Evolutionary conservation across 1,284 basidiomycete species (phyloP), one percentile per base, ranked within the genome.

Genomic region (Testicularia cyperi): DNA sequence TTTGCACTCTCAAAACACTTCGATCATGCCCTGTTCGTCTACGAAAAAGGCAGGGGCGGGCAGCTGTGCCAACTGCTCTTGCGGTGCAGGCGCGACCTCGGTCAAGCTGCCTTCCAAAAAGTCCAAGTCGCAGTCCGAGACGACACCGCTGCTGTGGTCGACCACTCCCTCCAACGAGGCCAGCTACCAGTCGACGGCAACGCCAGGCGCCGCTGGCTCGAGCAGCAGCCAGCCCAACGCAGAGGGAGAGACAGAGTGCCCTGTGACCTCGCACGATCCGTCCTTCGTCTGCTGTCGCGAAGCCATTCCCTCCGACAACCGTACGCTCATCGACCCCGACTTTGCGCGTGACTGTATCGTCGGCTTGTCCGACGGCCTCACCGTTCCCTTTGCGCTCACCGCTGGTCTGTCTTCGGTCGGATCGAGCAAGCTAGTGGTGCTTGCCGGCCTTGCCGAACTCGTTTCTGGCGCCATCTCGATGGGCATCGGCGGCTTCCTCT

Each of bases 401-500:
- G 88, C 89, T 13, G 90, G 92, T 62, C 83, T 97, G 9, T 92
- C 91, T 1, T 90, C 88, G 2, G 83, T 96, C 15, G 92, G 92
- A 36, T 86, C 88, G 63, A 90, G 88, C 12, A 84, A 82, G 42
- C 82, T 95, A 26, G 92, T 96, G 66, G 88, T 96, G 34, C 82
- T 95, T 36, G 89, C 90, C 66, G 90, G 92, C 35, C 79, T 95
- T 38, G 89, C 92, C 21, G 90, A 96, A 77, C 61, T 72, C 35
- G 72, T 74, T 10, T 61, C 61, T 6, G 67, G 69, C 15, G 67
- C 68, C 24, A 90, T 97, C 55, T 81, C 80, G 14, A 98, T 97
- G 94, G 92, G 92, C 52, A 88, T 97, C 37, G 94, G 94, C 45
- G 94, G 94, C 19, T 96, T 94, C 82, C 86, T 98, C 44, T 91